Conservation (phyloP, 2,329 filamentous ascomycete genomes). For the Ramularia endophylla region DNA sequence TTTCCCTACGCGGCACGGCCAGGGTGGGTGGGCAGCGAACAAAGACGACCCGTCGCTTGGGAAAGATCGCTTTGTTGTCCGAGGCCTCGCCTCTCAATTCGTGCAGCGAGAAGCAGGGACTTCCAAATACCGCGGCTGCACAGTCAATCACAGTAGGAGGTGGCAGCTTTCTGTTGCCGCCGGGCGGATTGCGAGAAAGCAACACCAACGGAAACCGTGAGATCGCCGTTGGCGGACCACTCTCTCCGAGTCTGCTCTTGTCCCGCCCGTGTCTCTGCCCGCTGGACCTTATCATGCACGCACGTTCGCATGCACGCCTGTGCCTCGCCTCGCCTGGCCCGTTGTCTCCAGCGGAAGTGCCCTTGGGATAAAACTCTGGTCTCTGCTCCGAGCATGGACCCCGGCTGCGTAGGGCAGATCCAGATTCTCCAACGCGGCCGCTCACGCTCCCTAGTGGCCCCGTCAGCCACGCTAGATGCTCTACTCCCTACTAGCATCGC, state of each 20-base stretch:
- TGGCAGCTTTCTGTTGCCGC: background rate
- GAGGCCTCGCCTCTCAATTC: constrained; percentile 19
- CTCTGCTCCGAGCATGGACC: constrained; percentile 21
- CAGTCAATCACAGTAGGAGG: background rate
- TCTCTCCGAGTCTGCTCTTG: too few relatives aligned
- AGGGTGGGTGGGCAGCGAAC: constrained; percentile 5
- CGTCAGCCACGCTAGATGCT: constrained; percentile 23
- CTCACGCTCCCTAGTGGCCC: constrained; percentile 19
- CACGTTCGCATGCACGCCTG: too few relatives aligned
- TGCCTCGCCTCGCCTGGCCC: too few relatives aligned
- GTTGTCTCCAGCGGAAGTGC: too few relatives aligned
- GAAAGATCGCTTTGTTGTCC: constrained; percentile 17
- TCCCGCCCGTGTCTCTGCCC: too few relatives aligned
- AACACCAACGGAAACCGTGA: background rate
- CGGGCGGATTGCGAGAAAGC: background rate
- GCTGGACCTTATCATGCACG: too few relatives aligned
- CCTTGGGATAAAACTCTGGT: constrained; percentile 9
- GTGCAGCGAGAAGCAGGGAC: constrained; percentile 10
- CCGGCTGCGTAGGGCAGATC: constrained; percentile 21
- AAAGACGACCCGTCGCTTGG: constrained; percentile 15
- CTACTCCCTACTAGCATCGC: constrained; percentile 16
- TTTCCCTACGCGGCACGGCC: constrained; percentile 3
- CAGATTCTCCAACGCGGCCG: constrained; percentile 21
- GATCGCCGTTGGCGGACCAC: too few relatives aligned
- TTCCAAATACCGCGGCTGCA: constrained; percentile 15